phyloP scores from a whole-genome alignment of 768 basidiomycete species.

The Serendipita sp. region DNA sequence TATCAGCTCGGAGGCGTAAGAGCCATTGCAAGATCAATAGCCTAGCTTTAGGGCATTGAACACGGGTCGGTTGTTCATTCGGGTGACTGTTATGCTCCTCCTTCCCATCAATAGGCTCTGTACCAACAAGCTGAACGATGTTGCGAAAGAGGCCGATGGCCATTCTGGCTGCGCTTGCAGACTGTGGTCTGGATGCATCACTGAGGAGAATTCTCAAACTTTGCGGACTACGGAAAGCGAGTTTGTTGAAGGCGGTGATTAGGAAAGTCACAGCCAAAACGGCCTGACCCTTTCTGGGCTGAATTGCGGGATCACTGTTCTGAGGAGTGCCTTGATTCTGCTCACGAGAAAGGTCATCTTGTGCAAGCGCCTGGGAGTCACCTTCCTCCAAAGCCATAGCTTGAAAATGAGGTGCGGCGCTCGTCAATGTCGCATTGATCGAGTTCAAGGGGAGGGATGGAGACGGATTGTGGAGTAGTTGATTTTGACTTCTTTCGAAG shows the following conservation, averaged over 20 bases:
- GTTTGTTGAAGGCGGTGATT: conserved; percentile 48
- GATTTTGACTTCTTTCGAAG: background rate
- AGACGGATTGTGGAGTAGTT: background rate
- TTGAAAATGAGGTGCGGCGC: background rate
- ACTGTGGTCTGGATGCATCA: conserved; percentile 22
- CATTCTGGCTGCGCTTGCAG: conserved; percentile 30
- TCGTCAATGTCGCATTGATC: background rate
- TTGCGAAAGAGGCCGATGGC: conserved; percentile 37
- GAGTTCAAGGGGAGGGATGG: background rate
- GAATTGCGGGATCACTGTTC: background rate
- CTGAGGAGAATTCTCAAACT: conserved; percentile 30
- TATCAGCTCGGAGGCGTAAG: conserved; percentile 75
- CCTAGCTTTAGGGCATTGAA: conserved; percentile 33
- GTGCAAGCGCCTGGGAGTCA: background rate
- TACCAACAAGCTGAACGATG: conserved; percentile 31
- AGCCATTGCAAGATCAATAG: conserved; percentile 70
- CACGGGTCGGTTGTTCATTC: background rate
- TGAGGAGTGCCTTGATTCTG: background rate
- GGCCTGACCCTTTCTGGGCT: conserved; percentile 17
- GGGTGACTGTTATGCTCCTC: background rate
- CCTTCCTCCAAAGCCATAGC: background rate
- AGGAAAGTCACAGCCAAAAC: conserved; percentile 51
- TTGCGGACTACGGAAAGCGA: conserved; percentile 24
- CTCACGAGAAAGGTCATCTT: background rate
- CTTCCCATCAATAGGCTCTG: conserved; percentile 24